Evolutionary conservation across 441 rosid genomes (phyloP), one percentile per base, ranked within the genome.

Genomic region (Brassica hybrid): DNA sequence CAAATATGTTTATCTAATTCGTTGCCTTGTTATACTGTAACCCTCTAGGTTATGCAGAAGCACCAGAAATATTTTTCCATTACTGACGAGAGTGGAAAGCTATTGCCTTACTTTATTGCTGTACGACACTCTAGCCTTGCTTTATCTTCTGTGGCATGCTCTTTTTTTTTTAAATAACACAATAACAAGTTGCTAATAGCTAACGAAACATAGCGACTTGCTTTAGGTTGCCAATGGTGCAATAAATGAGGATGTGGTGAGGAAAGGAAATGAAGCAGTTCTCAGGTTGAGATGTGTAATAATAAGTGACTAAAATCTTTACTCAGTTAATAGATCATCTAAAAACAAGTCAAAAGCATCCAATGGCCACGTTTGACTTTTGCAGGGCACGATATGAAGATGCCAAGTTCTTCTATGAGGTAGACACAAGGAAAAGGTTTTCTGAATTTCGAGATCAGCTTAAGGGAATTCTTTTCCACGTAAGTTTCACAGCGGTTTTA

Each of bases 301-400:
- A 59, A 75, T 70, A 43, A 59, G 63, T 73, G 19, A 60, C 74
- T 76, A 62, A 71, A 58, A 65, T 75, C 30, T 16, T 27, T 61
- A 73, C 18, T 76, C 71, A 36, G n/a, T 50, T 61, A 43, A 50
- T 66, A 38, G 57, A 71, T 76, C 18, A 25, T 50, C 16, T 69
- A 18, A 27, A 27, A 69, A 57, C 72, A 25, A 76, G 13, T 64
- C 75, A 41, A 61, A 36, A 78, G 67, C 69, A 41, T 21, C 18
- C 61, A 66, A 30, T 34, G 79, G 61, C 72, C 70, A 60, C 38
- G 23, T 68, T 25, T 65, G 66, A 45, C 82, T 72, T 76, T 41
- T 84, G 83, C 84, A 95, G 99, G 85, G 99, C 99, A 80, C 99
- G 97, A 54, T 95, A 93, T 72, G 99, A 95, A 83, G 99, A 95